phyloP scores from a whole-genome alignment of 176 grass and related monocot species.

The Poa annua region DNA sequence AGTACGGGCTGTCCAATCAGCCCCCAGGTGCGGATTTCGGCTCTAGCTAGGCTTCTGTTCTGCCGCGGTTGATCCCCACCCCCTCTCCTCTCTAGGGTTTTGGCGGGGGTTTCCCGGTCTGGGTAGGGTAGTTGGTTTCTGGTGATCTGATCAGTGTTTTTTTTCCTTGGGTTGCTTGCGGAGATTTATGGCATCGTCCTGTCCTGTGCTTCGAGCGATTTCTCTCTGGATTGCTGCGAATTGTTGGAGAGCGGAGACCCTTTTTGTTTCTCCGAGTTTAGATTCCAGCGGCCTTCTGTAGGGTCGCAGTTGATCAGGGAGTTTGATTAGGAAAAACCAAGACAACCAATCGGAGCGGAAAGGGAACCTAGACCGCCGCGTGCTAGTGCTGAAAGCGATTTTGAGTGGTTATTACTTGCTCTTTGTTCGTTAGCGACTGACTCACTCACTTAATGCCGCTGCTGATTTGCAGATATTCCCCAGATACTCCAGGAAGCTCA shows the following conservation, averaged over 20 bases:
- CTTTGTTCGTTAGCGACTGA: neutral
- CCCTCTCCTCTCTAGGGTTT: neutral
- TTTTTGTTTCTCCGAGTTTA: slow-evolving; percentile 5
- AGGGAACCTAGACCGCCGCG: neutral
- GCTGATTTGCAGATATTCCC: slow-evolving; percentile 79
- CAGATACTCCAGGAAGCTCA: slow-evolving; percentile 95
- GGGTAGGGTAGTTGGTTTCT: neutral
- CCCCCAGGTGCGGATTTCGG: slow-evolving; percentile 43
- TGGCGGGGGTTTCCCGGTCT: neutral
- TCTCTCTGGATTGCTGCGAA: neutral
- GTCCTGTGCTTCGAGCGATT: neutral
- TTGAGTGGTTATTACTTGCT: neutral
- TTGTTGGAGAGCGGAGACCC: neutral
- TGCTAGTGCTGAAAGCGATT: neutral
- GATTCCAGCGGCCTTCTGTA: neutral
- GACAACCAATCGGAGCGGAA: neutral
- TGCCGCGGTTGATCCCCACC: slow-evolving; percentile 20
- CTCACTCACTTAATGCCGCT: slow-evolving; percentile 13
- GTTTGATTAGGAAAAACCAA: slow-evolving; percentile 24
- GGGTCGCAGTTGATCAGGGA: neutral
- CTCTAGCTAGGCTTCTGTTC: neutral
- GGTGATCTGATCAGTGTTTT: slow-evolving; percentile 19
- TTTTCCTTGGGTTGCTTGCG: neutral
- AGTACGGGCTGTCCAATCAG: slow-evolving; percentile 50
- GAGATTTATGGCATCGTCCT: slow-evolving; percentile 15